Evolutionary conservation across 371 early-diverging fungal genomes (phyloP).

Genomic region (Actinomortierella wolfii): DNA sequence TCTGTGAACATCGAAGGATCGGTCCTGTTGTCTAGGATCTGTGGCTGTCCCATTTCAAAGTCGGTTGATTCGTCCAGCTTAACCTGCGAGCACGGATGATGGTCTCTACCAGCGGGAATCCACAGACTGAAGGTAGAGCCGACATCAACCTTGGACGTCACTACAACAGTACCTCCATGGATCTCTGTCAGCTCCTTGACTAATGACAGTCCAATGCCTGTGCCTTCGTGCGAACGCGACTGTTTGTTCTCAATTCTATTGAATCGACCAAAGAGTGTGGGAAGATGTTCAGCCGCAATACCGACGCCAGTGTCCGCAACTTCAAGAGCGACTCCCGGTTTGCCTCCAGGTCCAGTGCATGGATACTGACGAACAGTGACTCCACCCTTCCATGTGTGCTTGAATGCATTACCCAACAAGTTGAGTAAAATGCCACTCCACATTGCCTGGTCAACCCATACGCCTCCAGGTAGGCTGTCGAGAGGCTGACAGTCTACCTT

Average conservation of each 20-base stretch:
- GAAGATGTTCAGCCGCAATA: conserved; percentile 39
- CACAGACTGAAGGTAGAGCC: conserved; percentile 48
- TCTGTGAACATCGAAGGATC: conserved; percentile 42
- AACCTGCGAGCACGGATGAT: conserved; percentile 28
- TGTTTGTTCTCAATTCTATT: conserved; percentile 47
- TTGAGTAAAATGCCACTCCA: conserved; percentile 54
- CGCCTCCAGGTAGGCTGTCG: conserved; percentile 14
- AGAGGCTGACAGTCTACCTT: conserved; percentile 27
- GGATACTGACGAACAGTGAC: conserved; percentile 42
- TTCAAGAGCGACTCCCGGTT: conserved; percentile 38
- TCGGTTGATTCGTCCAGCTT: conserved; percentile 23
- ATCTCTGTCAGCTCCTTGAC: conserved; percentile 50
- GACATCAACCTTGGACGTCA: conserved; percentile 29
- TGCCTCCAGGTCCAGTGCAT: conserved; percentile 20
- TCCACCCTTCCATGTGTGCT: conserved; percentile 45
- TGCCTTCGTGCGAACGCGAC: conserved; percentile 51
- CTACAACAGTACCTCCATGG: conserved; percentile 49
- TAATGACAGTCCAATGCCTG: conserved; percentile 51
- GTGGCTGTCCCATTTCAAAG: background rate
- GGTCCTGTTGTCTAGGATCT: conserved; percentile 31
- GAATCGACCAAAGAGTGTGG: conserved; percentile 49
- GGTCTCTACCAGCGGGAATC: conserved; percentile 41
- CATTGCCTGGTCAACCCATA: conserved; percentile 53
- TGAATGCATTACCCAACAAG: conserved; percentile 50
- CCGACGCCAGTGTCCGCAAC: conserved; percentile 50